Evolutionary conservation across 139 green algal genomes (phyloP).

Genomic region (Gonium pectorale): DNA sequence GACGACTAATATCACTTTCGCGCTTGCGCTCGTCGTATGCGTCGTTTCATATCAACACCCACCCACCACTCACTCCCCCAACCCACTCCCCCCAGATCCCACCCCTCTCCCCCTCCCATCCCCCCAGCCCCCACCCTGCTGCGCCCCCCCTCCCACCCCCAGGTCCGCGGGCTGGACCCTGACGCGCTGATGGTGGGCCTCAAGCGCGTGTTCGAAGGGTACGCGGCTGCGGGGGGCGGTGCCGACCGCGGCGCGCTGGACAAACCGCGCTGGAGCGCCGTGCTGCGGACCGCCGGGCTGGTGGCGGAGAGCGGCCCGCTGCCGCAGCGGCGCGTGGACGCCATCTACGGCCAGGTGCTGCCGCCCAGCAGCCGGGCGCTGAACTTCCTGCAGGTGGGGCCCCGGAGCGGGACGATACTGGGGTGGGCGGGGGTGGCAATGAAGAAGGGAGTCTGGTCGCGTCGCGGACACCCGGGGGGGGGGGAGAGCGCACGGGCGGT

Average conservation of each 20-base stretch:
- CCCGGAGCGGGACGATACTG: background rate
- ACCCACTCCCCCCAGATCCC: background rate
- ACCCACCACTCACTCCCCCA: background rate
- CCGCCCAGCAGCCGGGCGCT: conserved; percentile 10
- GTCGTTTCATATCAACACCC: background rate
- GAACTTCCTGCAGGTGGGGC: conserved; percentile 35
- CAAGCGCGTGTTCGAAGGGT: conserved; percentile 59
- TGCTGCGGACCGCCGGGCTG: conserved; percentile 27
- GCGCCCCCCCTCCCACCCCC: background rate
- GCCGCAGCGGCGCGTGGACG: conserved; percentile 3
- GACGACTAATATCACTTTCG: background rate
- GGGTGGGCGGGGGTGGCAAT: background rate
- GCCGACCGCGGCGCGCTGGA: conserved; percentile 47
- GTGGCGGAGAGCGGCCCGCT: conserved; percentile 41
- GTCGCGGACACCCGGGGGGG: no score
- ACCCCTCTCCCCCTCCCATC: background rate
- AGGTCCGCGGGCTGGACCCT: conserved; percentile 48
- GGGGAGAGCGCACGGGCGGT: background rate
- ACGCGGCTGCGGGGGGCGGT: conserved; percentile 57
- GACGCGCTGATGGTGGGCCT: conserved; percentile 60
- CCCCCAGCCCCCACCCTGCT: background rate
- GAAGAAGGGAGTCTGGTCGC: background rate
- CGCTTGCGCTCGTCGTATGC: background rate
- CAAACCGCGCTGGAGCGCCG: conserved; percentile 32
- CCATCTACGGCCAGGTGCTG: conserved; percentile 29